Base-by-base conservation (phyloP, 805 yeast genomes). In the Metschnikowia shivogae region DNA sequence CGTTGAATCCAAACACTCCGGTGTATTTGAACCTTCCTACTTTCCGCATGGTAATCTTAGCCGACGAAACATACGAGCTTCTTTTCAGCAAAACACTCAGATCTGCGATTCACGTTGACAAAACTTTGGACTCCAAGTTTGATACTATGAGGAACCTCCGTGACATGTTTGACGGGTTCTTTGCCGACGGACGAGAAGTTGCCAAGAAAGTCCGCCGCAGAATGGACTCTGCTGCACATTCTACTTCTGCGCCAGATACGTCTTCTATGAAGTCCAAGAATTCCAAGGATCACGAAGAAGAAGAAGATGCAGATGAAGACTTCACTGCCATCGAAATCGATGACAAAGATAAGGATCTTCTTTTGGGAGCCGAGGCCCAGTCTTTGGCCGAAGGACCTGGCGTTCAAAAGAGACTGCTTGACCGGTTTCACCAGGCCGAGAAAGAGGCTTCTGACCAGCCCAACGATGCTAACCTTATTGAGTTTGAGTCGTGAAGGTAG, bases 121-220 rank as follows among this genome's bases (percentile, higher is more conserved):
- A 77, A 52, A 79, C 76, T 31, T 72, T 77, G 36, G 75, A 62
- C 34, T 65, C 70, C 32, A 68, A 71, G 31, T 70, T 71, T 37
- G 75, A 72, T 54, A 68, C 73, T 32, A 78, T 77, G 45, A 67
- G 80, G 36, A 84, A 84, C 27, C 67, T 93, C 47, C 76, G 96
- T 45, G 92, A 87, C 45, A 84, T 93, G 80, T 87, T 92, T 67
- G 95, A 89, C 62, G 92, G 93, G 9, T 74, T 93, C 46, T 75
- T 92, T 48, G 93, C 95, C 0, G 97, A 93, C 66, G 97, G 98
- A 5, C 76, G 88, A 60, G 80, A 92, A 45, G 95, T 92, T 11
- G 98, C 98, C 1, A 81, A 78, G 43, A 90, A 89, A 59, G 95
- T 93, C 3, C 81, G 92, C 53, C 82, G 85, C 53, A 82, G 96